Conservation (phyloP, 108 stramenopile genomes). For the Aurantiochytrium sp. region DNA sequence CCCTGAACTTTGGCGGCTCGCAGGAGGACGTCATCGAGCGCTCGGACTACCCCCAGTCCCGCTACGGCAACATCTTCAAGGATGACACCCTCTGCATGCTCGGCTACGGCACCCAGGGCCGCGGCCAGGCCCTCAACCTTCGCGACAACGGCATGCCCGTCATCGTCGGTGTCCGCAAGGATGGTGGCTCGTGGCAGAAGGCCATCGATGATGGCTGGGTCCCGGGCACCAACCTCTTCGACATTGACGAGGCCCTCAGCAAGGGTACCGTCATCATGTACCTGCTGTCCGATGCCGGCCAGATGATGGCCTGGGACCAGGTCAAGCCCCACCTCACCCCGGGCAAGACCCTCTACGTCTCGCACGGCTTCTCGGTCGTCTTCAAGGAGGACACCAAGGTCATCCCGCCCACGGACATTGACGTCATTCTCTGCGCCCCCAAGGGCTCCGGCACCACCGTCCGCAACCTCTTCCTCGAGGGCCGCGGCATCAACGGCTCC, state of each 20-base stretch:
- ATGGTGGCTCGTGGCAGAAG: constrained; percentile 14
- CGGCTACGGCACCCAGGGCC: constrained; percentile 5
- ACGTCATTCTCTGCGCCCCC: constrained; percentile 14
- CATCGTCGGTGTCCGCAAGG: constrained; percentile 11
- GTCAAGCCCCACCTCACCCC: constrained; percentile 19
- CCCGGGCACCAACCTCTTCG: constrained; percentile 1
- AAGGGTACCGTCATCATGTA: constrained; percentile 20
- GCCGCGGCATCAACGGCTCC: constrained; percentile 18
- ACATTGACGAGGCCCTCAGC: constrained; percentile 14
- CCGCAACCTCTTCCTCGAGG: constrained; percentile 19
- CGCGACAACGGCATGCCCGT: background rate
- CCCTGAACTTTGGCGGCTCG: constrained; percentile 1
- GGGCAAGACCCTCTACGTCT: constrained; percentile 15
- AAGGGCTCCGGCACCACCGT: constrained; percentile 17
- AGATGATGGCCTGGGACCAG: constrained; percentile 15
- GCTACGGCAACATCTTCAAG: background rate
- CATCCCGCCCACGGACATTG: background rate
- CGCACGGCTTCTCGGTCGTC: constrained; percentile 6
- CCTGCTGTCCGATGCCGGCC: constrained; percentile 14
- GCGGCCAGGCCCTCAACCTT: constrained; percentile 7
- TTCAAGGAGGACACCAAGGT: constrained; percentile 15
- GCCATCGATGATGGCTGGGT: constrained; percentile 13
- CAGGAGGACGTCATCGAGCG: constrained; percentile 18
- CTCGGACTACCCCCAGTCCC: background rate
- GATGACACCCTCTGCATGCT: background rate